These are phyloP conservation scores for Lenzites betulinus DNA, from an alignment of 768 basidiomycete genomes.

Conservation along the genomic window DNA sequence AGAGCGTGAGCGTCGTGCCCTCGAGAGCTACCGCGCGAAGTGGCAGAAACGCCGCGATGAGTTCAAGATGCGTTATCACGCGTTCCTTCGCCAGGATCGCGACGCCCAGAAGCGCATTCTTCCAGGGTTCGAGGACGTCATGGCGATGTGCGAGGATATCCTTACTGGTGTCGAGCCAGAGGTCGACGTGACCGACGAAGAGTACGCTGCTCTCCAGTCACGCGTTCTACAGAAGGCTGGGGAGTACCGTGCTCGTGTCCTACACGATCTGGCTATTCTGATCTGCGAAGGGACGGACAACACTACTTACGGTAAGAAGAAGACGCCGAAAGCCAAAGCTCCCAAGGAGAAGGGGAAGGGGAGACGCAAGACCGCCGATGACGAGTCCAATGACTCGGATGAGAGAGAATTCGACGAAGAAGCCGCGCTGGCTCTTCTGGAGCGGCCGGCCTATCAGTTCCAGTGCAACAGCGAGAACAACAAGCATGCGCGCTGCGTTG, in stretches of 20 bases:
- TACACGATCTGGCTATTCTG: not conserved
- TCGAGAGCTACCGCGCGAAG: not conserved
- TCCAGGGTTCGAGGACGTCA: slow-evolving; percentile 1
- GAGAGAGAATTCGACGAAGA: not conserved
- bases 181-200: not conserved
- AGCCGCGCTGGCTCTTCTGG: not conserved
- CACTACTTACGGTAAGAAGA: too few relatives aligned
- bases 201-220: not conserved
- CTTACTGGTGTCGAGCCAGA: not conserved
- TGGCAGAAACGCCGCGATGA: not conserved
- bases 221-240: not conserved
- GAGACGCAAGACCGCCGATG: not conserved
- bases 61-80: not conserved
- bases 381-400: not conserved
- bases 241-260: not conserved
- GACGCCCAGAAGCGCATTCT: not conserved
- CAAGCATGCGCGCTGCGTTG: not conserved
- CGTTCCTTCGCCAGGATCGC: not conserved
- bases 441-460: not conserved
- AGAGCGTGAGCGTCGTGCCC: not conserved
- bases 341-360: not conserved
- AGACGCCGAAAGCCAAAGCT: too few relatives aligned
- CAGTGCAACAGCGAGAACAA: not conserved
- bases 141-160: not conserved
- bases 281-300: not conserved